These are phyloP conservation scores for Pterocarpus santalinus DNA, from an alignment of 306 rosid genomes.

Conservation along the genomic window DNA sequence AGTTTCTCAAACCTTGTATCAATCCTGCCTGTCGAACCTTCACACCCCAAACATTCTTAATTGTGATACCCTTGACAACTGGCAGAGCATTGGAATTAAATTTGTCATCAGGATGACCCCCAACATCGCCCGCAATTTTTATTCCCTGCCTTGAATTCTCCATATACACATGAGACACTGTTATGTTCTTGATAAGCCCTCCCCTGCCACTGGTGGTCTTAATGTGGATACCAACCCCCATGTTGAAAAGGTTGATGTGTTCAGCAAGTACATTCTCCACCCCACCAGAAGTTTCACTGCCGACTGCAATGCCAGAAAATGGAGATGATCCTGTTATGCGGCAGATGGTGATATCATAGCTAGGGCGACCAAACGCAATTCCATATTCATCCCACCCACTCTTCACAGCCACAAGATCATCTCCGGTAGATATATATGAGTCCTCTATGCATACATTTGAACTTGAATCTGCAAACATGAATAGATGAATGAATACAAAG, in stretches of 20 bases:
- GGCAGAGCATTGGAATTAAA: slow-evolving; percentile 83
- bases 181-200: slow-evolving; percentile 78
- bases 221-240: slow-evolving; percentile 77
- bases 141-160: slow-evolving; percentile 75
- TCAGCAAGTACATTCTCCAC: slow-evolving; percentile 72
- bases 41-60: slow-evolving; percentile 77
- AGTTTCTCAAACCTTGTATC: slow-evolving; percentile 64
- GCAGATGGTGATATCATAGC: slow-evolving; percentile 69
- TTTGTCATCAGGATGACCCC: slow-evolving; percentile 81
- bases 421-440: slow-evolving; percentile 75
- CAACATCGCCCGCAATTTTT: slow-evolving; percentile 80
- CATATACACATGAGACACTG: slow-evolving; percentile 63
- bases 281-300: slow-evolving; percentile 87
- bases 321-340: slow-evolving; percentile 75
- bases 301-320: slow-evolving; percentile 70
- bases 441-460: slow-evolving; percentile 83
- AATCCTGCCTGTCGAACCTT: slow-evolving; percentile 83
- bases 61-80: slow-evolving; percentile 66
- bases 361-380: slow-evolving; percentile 69
- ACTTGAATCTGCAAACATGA: slow-evolving; percentile 67
- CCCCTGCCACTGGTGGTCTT: slow-evolving; percentile 88
- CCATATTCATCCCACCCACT: slow-evolving; percentile 89
- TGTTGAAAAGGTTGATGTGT: slow-evolving; percentile 64
- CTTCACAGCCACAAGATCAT: slow-evolving; percentile 80
- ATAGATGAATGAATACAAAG: background rate